These are phyloP conservation scores for Plantago coronopus DNA, from an alignment of 305 asterid species.

Conservation along the genomic window DNA sequence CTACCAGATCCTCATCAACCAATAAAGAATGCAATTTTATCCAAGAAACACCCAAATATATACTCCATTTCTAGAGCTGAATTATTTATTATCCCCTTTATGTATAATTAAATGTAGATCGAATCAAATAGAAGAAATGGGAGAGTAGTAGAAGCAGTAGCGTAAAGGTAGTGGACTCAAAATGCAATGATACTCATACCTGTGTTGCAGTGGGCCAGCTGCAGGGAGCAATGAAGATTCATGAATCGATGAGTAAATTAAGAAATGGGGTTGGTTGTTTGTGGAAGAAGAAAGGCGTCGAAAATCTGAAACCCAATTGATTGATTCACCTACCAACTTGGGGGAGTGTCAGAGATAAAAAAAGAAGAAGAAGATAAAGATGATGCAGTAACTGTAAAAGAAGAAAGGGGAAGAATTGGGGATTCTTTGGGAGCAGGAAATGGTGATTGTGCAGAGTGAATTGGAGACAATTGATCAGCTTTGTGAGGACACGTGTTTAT, in stretches of 20 bases:
- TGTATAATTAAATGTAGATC: conserved; percentile 5
- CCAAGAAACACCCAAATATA: conserved; percentile 22
- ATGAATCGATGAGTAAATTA: conserved; percentile 16
- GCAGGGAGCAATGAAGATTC: conserved; percentile 26
- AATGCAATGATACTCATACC: conserved; percentile 10
- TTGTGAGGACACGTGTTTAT: background rate
- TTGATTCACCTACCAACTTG: conserved; percentile 10
- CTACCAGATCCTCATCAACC: conserved; percentile 27
- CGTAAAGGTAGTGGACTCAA: conserved; percentile 17
- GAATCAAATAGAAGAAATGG: conserved; percentile 26
- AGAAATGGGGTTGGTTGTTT: conserved; percentile 19
- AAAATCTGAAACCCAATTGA: conserved; percentile 21
- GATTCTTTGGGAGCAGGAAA: no score
- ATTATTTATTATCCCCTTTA: no score
- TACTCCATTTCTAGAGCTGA: background rate
- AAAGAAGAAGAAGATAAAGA: no score
- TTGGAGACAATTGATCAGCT: conserved; percentile 13
- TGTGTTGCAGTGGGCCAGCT: conserved; percentile 41
- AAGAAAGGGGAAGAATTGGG: no score
- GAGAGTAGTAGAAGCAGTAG: conserved; percentile 14
- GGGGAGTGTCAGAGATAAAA: no score
- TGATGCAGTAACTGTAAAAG: no score
- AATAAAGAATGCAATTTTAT: conserved; percentile 39
- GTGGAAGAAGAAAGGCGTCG: conserved; percentile 34
- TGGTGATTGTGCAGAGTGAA: conserved; percentile 22